Percentiles rank a stretch among this genome's conserved stretches.
Conservation (phyloP, 164 flowering plant genomes). For the Paratinospora sagittata region DNA sequence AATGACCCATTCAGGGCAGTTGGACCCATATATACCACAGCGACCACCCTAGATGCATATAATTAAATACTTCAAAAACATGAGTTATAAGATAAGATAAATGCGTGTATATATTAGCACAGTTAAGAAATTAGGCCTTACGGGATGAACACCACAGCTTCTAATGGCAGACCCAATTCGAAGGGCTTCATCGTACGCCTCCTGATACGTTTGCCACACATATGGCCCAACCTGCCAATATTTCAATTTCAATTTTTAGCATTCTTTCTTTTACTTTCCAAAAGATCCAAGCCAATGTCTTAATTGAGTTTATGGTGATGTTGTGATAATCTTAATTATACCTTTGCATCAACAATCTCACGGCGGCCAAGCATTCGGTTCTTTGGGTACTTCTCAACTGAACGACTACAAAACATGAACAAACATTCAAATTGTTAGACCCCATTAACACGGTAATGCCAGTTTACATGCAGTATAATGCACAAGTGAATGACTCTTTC, state of each 20-base stretch:
- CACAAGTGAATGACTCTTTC: background rate
- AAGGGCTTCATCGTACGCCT: conserved; percentile 56
- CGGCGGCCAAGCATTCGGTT: conserved; percentile 74
- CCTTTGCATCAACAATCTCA: conserved; percentile 53
- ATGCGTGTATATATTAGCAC: background rate
- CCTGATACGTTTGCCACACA: conserved; percentile 68
- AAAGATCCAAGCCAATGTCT: background rate
- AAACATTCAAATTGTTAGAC: background rate
- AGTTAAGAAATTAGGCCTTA: conserved; percentile 27
- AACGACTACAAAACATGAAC: conserved; percentile 35
- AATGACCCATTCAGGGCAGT: conserved; percentile 88
- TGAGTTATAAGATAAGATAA: background rate
- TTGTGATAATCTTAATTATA: conserved; percentile 17
- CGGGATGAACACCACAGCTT: conserved; percentile 63
- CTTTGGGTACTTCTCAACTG: conserved; percentile 49
- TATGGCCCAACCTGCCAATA: conserved; percentile 63
- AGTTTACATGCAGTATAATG: background rate
- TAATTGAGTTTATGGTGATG: background rate
- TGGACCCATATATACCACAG: conserved; percentile 90
- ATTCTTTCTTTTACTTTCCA: background rate
- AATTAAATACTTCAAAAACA: background rate
- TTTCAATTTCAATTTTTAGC: background rate
- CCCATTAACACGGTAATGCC: background rate
- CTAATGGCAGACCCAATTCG: conserved; percentile 75
- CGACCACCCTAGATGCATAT: conserved; percentile 53